These are phyloP conservation scores for Jamesozyma piceae DNA, from an alignment of 805 yeast species.

Conservation along the genomic window DNA sequence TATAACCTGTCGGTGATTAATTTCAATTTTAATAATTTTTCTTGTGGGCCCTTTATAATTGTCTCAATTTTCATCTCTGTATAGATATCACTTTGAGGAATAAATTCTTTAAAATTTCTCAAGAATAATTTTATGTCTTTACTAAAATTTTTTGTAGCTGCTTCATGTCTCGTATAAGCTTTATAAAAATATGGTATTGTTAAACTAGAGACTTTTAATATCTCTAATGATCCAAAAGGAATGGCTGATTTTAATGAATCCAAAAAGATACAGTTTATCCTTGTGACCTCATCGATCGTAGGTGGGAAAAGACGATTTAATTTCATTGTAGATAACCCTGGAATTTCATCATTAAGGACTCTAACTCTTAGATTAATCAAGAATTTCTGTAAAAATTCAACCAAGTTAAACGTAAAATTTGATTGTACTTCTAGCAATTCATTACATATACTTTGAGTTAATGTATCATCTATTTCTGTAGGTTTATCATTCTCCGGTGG, in stretches of 20 bases:
- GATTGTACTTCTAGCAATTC: constrained; percentile 69
- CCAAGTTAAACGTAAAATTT: constrained; percentile 60
- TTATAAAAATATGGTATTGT: constrained; percentile 86
- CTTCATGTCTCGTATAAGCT: constrained; percentile 89
- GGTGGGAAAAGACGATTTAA: constrained; percentile 84
- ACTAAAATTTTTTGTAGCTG: constrained; percentile 66
- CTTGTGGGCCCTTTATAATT: constrained; percentile 52
- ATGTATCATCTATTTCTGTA: constrained; percentile 28
- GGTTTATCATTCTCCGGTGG: constrained; percentile 39
- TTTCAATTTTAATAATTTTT: constrained; percentile 64
- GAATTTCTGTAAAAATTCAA: constrained; percentile 66
- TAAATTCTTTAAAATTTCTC: constrained; percentile 26
- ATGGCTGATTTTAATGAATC: constrained; percentile 63
- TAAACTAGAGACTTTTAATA: constrained; percentile 69
- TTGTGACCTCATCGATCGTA: constrained; percentile 85
- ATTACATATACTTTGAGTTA: constrained; percentile 45
- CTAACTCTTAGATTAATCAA: constrained; percentile 68
- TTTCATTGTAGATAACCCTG: constrained; percentile 48
- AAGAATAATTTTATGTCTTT: constrained; percentile 37
- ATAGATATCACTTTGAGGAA: constrained; percentile 29
- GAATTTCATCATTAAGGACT: constrained; percentile 47
- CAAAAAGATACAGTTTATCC: constrained; percentile 77
- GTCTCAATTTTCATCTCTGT: constrained; percentile 47
- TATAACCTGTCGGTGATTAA: constrained; percentile 56
- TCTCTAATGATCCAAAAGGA: constrained; percentile 64